These are phyloP conservation scores for Rhizopogon vinicolor DNA, from an alignment of 768 basidiomycete species.

Conservation along the genomic window DNA sequence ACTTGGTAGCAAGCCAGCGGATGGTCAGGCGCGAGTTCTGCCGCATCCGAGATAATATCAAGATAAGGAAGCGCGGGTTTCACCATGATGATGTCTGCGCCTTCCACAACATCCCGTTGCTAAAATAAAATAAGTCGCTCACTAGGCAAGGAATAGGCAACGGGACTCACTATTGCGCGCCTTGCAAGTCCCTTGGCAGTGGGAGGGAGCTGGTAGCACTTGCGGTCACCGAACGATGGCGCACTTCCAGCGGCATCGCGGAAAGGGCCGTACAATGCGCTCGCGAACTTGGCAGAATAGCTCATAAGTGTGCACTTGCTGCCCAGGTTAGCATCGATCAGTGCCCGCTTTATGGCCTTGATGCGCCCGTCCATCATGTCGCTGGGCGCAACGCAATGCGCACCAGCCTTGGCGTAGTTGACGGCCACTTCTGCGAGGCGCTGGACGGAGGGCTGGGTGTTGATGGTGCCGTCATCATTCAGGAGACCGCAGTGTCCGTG, in stretches of 20 bases:
- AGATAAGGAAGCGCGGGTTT: slow-evolving; percentile 96
- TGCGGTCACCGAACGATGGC: slow-evolving; percentile 91
- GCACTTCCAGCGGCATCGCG: slow-evolving; percentile 98
- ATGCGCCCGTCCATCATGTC: slow-evolving; percentile 99
- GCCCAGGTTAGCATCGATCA: slow-evolving; percentile 80
- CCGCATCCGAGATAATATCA: slow-evolving; percentile 90
- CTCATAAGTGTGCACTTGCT: slow-evolving; percentile 94
- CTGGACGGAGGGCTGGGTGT: slow-evolving; percentile 71
- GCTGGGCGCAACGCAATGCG: slow-evolving; percentile 96
- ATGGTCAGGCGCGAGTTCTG: slow-evolving; percentile 74
- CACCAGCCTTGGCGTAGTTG: slow-evolving; percentile 91
- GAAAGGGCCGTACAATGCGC: slow-evolving; percentile 93
- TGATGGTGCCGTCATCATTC: slow-evolving; percentile 68
- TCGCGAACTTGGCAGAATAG: slow-evolving; percentile 98
- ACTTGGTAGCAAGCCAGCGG: slow-evolving; percentile 98
- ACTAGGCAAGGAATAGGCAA: not conserved
- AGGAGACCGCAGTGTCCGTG: slow-evolving; percentile 95
- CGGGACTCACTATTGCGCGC: slow-evolving; percentile 76
- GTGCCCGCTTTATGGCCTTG: slow-evolving; percentile 76
- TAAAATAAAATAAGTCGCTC: slow-evolving; percentile 25
- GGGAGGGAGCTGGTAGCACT: slow-evolving; percentile 97
- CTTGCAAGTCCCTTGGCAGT: slow-evolving; percentile 84
- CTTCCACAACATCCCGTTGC: slow-evolving; percentile 86
- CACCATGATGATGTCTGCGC: slow-evolving; percentile 99
- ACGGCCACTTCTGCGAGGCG: slow-evolving; percentile 92